Evolutionary conservation across 768 basidiomycete species (phyloP).

Genomic region (Sporobolomyces roseus): DNA sequence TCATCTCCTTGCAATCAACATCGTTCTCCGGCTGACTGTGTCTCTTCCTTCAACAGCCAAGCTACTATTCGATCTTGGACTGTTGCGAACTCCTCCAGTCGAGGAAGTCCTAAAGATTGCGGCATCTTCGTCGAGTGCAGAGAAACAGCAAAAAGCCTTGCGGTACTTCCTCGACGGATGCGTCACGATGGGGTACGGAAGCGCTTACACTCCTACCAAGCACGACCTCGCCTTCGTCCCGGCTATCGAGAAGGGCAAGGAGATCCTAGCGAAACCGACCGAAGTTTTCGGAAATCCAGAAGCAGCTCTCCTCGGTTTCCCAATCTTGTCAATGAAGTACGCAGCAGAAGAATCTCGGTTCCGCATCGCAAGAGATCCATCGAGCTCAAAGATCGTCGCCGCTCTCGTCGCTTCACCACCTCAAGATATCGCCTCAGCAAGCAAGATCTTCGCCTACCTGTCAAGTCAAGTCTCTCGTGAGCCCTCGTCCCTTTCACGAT

Average conservation of each 20-base stretch:
- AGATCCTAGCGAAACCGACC: slow-evolving; percentile 51
- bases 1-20: no score
- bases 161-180: slow-evolving; percentile 79
- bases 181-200: slow-evolving; percentile 53
- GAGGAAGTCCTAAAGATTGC: slow-evolving; percentile 66
- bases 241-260: slow-evolving; percentile 57
- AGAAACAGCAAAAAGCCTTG: slow-evolving; percentile 62
- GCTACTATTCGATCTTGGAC: slow-evolving; percentile 62
- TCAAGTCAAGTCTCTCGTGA: slow-evolving; percentile 34
- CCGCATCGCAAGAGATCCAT: slow-evolving; percentile 37
- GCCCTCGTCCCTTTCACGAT: neutral
- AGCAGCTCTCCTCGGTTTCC: slow-evolving; percentile 73
- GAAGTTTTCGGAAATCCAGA: slow-evolving; percentile 68
- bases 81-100: slow-evolving; percentile 62
- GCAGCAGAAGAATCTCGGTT: slow-evolving; percentile 39
- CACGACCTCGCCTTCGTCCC: slow-evolving; percentile 72
- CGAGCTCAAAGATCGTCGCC: slow-evolving; percentile 26
- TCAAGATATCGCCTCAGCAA: slow-evolving; percentile 22
- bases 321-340: slow-evolving; percentile 52
- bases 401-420: slow-evolving; percentile 37
- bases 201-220: slow-evolving; percentile 51
- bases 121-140: slow-evolving; percentile 52
- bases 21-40: no score
- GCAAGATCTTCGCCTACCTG: slow-evolving; percentile 42
- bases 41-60: slow-evolving; percentile 59